Evolutionary conservation across 108 stramenopile genomes (phyloP).

Genomic region (Thalassiosira profunda): DNA sequence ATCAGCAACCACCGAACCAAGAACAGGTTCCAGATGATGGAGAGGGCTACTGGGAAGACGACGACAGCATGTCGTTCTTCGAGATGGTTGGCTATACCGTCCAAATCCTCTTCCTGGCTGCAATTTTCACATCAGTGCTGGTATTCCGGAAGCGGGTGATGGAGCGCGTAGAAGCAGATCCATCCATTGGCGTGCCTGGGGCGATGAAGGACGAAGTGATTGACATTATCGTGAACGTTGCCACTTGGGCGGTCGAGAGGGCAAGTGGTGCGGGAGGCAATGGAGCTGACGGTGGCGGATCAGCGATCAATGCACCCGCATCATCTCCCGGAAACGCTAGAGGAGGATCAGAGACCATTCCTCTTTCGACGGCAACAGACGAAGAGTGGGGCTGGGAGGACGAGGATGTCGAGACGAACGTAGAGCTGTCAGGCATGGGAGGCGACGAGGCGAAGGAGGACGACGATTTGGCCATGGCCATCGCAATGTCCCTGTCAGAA

Average conservation of each 20-base stretch:
- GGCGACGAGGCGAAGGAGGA: conserved; percentile 29
- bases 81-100: conserved; percentile 33
- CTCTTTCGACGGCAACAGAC: conserved; percentile 47
- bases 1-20: background rate
- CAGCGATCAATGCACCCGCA: no score
- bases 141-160: conserved; percentile 34
- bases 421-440: conserved; percentile 36
- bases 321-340: no score
- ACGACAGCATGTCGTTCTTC: conserved; percentile 29
- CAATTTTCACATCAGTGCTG: conserved; percentile 22
- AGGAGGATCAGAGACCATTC: conserved; percentile 13
- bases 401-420: conserved; percentile 24
- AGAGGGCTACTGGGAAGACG: conserved; percentile 14
- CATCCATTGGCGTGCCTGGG: conserved; percentile 2
- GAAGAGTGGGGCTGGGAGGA: conserved; percentile 55
- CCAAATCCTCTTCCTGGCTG: conserved; percentile 33
- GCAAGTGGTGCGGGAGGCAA: background rate
- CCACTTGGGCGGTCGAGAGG: background rate
- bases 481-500: conserved; percentile 50
- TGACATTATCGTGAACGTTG: conserved; percentile 2
- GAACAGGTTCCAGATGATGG: background rate
- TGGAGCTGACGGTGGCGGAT: background rate
- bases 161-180: conserved; percentile 20
- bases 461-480: conserved; percentile 44
- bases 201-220: conserved; percentile 38